Evolutionary conservation across 164 flowering plant species (phyloP), one percentile per base, ranked within the genome.

Genomic region (Sedum album): DNA sequence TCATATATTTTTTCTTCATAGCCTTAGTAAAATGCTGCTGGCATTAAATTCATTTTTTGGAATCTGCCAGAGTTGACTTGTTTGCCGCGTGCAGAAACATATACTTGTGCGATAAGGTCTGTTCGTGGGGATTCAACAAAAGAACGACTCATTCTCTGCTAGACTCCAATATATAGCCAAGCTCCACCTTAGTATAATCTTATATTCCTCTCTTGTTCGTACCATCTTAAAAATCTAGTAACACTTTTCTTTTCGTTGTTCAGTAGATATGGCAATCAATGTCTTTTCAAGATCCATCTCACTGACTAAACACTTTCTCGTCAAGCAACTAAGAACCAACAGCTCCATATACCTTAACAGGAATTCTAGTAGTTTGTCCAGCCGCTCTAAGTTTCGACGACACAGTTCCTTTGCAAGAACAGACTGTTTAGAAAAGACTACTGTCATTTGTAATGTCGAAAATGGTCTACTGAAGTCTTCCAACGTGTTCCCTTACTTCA

Each of bases 401-500:
- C 28, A 26, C 9, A 23, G 42, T 0, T 66, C 49, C 42, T 25
- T 26, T 39, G 28, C 31, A n/a, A 25, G 64, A 9, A 10, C 66
- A 63, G 66, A 63, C 13, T 41, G 46, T 31, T 23, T 66, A 38
- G 38, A 68, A 55, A 13, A 39, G 46, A 65, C 66, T 17, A 68
- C 78, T 10, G 21, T 76, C 63, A 39, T 78, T 14, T 78, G 73
- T n/a, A 48, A 76, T 13, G 28, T 74, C 36, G 79, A 76, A 51
- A 72, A 74, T 6, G 71, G 72, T 5, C 63, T 79, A 18, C 38
- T 79, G 23, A 71, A 31, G n/a, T 72, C 79, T 1, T 7, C 57
- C 30, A 67, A 77, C 0, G 39, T 68, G 31, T 79, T 79, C 46
- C 77, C 79, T 15, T 79, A 76, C 69, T 79, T 79, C 71, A 79